Base-by-base conservation (phyloP, 2,329 filamentous ascomycete genomes). In the Samsoniella hepiali region DNA sequence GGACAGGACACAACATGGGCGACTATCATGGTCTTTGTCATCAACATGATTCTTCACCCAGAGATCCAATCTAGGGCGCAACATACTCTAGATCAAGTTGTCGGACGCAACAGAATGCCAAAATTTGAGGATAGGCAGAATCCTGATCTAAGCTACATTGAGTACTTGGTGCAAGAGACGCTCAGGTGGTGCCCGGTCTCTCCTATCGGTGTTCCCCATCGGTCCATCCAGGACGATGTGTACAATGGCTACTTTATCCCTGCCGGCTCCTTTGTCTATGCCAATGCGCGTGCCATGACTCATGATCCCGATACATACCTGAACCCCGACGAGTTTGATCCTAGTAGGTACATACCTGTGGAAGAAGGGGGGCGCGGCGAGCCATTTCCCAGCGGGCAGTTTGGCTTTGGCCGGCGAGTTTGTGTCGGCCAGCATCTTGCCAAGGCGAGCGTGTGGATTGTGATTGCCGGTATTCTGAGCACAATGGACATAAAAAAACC, bases 221-320 rank as follows among this genome's bases (percentile, higher is more conserved):
- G 74, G 51, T 77, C 82, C 15, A 75, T 81, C 1, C 71, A 80
- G 54, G 84, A 87, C 56, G 85, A 88, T 62, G 74, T 80, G 11
- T 88, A 87, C 68, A 75, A 82, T 27, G 84, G 79, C 40, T 82
- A 84, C 72, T 78, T 80, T 64, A 85, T 88, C 57, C 84, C 83
- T 10, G 81, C 79, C n/a, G 85, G 84, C 3, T 76, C 77, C 5
- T 70, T 78, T 22, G 70, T 81, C 6, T 75, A 76, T 59, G 75
- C 77, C 36, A 82, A 80, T 59, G 71, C 75, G n/a, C 71, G 74
- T 13, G 78, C 78, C 57, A 84, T 81, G 77, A 77, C 74, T 31
- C 73, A 74, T 45, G 75, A 84, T 65, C 67, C 75, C 57, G 56
- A 62, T 3, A 70, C 74, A 2, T 83, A 82, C 71, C 63, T 60